phyloP scores from a whole-genome alignment of 192 early-diverging fungal genomes.

The Coemansia sp. region DNA sequence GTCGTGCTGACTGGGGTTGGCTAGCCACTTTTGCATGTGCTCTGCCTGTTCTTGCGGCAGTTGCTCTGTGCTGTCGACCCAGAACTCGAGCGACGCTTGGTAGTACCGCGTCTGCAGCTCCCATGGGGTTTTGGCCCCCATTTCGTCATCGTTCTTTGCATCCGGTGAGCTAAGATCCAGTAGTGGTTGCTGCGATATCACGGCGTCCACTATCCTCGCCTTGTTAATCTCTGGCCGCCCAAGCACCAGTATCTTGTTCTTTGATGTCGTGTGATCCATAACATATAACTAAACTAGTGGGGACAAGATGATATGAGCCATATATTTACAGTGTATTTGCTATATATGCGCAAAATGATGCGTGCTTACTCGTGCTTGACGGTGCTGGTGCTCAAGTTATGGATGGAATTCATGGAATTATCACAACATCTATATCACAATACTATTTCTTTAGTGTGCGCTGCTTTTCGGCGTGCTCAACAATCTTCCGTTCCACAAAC shows the following conservation, averaged over 20 bases:
- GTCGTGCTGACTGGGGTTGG: conserved; percentile 5
- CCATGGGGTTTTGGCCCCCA: conserved; percentile 20
- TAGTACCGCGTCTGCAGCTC: conserved; percentile 39
- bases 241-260: conserved; percentile 45
- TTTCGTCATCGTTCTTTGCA: background rate
- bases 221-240: conserved; percentile 23
- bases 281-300: too few species aligned
- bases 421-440: too few species aligned
- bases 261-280: background rate
- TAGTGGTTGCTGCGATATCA: conserved; percentile 2
- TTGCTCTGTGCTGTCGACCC: conserved; percentile 41
- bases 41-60: conserved; percentile 6
- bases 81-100: conserved; percentile 27
- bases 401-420: too few species aligned
- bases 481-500: conserved; percentile 89
- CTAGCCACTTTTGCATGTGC: conserved; percentile 31
- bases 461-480: conserved; percentile 81
- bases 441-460: conserved; percentile 63
- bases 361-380: too few species aligned
- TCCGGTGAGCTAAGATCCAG: background rate
- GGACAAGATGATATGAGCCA: too few species aligned
- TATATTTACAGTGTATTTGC: too few species aligned
- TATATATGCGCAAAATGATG: too few species aligned
- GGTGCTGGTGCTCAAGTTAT: too few species aligned
- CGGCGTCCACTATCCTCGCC: conserved; percentile 7